These are phyloP conservation scores for Pterocarpus santalinus DNA, from an alignment of 306 rosid genomes.

Conservation along the genomic window DNA sequence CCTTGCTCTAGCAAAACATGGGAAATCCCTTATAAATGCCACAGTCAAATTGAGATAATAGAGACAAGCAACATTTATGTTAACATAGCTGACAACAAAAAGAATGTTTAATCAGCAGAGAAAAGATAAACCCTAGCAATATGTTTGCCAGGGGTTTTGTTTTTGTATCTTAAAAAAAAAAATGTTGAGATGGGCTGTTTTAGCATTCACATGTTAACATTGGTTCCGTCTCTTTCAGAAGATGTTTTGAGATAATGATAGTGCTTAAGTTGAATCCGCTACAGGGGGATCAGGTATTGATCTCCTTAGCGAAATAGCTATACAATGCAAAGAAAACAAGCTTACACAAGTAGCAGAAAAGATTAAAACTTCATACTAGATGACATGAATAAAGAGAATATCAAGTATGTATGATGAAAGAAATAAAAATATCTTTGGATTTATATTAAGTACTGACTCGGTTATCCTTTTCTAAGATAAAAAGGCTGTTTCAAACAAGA, in stretches of 20 bases:
- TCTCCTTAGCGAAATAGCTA: slow-evolving; percentile 22
- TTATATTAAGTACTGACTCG: neutral
- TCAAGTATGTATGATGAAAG: slow-evolving; percentile 7
- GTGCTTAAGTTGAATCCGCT: neutral
- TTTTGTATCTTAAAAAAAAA: slow-evolving; percentile 26
- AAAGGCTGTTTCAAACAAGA: too few relatives aligned
- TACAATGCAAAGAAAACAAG: neutral
- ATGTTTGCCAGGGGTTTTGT: slow-evolving; percentile 17
- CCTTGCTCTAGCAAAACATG: slow-evolving; percentile 80
- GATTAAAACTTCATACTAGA: slow-evolving; percentile 30
- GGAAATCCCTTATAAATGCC: slow-evolving; percentile 36
- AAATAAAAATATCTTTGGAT: neutral
- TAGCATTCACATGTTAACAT: slow-evolving; percentile 19
- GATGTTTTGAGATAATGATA: neutral
- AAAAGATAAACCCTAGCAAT: slow-evolving; percentile 16
- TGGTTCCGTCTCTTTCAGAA: neutral
- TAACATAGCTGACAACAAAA: slow-evolving; percentile 19
- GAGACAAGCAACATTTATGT: slow-evolving; percentile 3
- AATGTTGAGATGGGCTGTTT: neutral
- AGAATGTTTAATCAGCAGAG: slow-evolving; percentile 13
- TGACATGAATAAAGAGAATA: slow-evolving; percentile 15
- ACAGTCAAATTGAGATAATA: slow-evolving; percentile 14
- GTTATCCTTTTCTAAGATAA: neutral
- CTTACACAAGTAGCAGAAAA: neutral
- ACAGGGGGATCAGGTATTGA: neutral